Conservation (phyloP, 768 basidiomycete species). For the Nevesoporus exiguus region DNA sequence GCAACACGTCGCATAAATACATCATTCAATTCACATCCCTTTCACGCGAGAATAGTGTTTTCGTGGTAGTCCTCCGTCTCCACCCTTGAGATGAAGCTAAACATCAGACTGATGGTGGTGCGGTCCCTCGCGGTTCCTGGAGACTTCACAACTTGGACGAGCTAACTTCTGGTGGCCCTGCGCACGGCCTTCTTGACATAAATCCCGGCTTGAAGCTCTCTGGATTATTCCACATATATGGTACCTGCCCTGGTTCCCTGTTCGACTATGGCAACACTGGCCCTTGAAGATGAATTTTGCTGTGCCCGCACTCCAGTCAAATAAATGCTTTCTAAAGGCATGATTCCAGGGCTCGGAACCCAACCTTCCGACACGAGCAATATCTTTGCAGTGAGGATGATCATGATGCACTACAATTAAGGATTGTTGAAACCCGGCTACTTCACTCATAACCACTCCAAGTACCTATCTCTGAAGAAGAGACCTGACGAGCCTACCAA, state of each 20-base stretch:
- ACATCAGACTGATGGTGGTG: neutral
- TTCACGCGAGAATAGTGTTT: neutral
- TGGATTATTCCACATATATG: slow-evolving; percentile 88
- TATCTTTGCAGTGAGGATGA: slow-evolving; percentile 9
- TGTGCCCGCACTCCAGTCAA: neutral
- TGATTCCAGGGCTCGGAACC: neutral
- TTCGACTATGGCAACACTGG: slow-evolving; percentile 65
- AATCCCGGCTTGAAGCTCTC: slow-evolving; percentile 73
- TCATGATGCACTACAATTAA: slow-evolving; percentile 30
- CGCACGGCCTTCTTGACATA: slow-evolving; percentile 63
- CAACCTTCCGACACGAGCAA: neutral
- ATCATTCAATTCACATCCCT: neutral
- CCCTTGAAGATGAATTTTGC: neutral
- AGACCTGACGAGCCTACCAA: slow-evolving; percentile 26
- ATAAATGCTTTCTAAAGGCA: neutral
- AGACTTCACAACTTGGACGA: neutral
- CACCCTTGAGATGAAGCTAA: neutral
- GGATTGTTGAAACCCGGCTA: slow-evolving; percentile 84
- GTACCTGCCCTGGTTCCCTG: slow-evolving; percentile 75
- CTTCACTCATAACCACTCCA: slow-evolving; percentile 37
- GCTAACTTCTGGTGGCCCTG: slow-evolving; percentile 78
- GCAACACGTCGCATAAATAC: neutral
- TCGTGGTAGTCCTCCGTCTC: neutral
- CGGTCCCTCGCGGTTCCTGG: neutral
- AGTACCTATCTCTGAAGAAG: slow-evolving; percentile 26